Evolutionary conservation across 2,329 filamentous ascomycete genomes (phyloP).

Genomic region (Metarhizium guizhouense): DNA sequence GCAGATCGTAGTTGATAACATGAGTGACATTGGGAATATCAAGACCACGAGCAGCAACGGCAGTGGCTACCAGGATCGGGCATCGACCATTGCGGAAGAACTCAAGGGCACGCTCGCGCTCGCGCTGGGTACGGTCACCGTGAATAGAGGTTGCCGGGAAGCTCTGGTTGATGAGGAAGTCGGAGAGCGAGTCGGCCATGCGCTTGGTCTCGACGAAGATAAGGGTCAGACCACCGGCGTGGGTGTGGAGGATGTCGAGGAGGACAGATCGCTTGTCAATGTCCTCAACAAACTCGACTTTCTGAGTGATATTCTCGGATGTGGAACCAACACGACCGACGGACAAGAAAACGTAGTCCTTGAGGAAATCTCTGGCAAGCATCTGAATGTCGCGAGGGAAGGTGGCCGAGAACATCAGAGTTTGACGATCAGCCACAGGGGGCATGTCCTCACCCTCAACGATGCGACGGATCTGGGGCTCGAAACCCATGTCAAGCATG

Average conservation of each 20-base stretch:
- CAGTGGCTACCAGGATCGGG: slow-evolving; percentile 93
- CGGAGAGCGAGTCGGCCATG: slow-evolving; percentile 95
- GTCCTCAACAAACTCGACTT: slow-evolving; percentile 96
- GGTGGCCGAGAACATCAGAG: slow-evolving; percentile 99
- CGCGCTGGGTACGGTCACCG: slow-evolving; percentile 95
- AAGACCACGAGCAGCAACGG: slow-evolving; percentile 81
- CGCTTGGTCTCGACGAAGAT: slow-evolving; percentile 99
- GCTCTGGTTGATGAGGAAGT: slow-evolving; percentile 97
- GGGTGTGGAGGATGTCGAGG: slow-evolving; percentile 93
- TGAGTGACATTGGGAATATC: slow-evolving; percentile 97
- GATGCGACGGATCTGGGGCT: slow-evolving; percentile 97
- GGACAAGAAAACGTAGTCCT: slow-evolving; percentile 98
- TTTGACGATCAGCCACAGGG: slow-evolving; percentile 71
- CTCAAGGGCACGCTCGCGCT: slow-evolving; percentile 95
- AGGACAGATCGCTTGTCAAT: slow-evolving; percentile 95
- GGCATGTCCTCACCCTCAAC: slow-evolving; percentile 99
- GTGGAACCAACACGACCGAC: slow-evolving; percentile 98
- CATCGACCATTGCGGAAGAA: slow-evolving; percentile 95
- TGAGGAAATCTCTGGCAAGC: slow-evolving; percentile 96
- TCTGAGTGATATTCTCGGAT: slow-evolving; percentile 99
- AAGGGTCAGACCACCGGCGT: slow-evolving; percentile 78
- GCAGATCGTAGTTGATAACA: slow-evolving; percentile 99
- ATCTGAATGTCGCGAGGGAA: slow-evolving; percentile 99
- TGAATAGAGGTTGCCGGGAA: slow-evolving; percentile 98
- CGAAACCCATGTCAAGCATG: slow-evolving; percentile 99